Evolutionary conservation across 2,329 filamentous ascomycete species (phyloP).

Genomic region (Cadophora sp.): DNA sequence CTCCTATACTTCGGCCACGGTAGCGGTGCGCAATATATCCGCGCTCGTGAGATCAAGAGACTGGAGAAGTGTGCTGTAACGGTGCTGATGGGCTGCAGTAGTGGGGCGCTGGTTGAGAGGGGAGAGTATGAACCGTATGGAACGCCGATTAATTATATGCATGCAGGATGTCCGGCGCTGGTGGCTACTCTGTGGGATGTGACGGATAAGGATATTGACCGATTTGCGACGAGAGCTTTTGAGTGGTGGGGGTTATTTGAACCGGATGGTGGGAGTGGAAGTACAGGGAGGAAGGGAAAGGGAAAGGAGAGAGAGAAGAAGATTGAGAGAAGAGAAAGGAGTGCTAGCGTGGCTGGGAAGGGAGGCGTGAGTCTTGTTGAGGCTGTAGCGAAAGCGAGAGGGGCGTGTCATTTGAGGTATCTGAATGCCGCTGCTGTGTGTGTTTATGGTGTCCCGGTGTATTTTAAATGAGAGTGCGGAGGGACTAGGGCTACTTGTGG

Average conservation of each 20-base stretch:
- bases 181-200: constrained; percentile 98
- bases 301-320: constrained; percentile 43
- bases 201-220: constrained; percentile 96
- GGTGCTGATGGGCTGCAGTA: constrained; percentile 94
- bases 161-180: constrained; percentile 84
- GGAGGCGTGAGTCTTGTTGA: constrained; percentile 69
- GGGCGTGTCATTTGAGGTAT: constrained; percentile 86
- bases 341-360: constrained; percentile 41
- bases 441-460: constrained; percentile 94
- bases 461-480: constrained; percentile 35
- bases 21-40: constrained; percentile 92
- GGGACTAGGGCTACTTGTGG: neutral
- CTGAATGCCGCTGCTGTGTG: constrained; percentile 93
- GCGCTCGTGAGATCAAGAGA: constrained; percentile 80
- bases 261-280: constrained; percentile 37
- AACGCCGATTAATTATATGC: constrained; percentile 89
- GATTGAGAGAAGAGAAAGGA: constrained; percentile 37
- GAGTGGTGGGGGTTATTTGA: constrained; percentile 81
- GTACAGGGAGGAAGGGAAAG: constrained; percentile 32
- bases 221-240: constrained; percentile 80
- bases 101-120: constrained; percentile 78
- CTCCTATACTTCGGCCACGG: constrained; percentile 97
- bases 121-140: constrained; percentile 93
- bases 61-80: constrained; percentile 80
- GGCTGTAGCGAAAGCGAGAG: constrained; percentile 77